Percentiles rank a stretch among this genome's conserved stretches.
Evolutionary conservation across 2,329 filamentous ascomycete species (phyloP).

Genomic region (Xylariomycetidae sp.): DNA sequence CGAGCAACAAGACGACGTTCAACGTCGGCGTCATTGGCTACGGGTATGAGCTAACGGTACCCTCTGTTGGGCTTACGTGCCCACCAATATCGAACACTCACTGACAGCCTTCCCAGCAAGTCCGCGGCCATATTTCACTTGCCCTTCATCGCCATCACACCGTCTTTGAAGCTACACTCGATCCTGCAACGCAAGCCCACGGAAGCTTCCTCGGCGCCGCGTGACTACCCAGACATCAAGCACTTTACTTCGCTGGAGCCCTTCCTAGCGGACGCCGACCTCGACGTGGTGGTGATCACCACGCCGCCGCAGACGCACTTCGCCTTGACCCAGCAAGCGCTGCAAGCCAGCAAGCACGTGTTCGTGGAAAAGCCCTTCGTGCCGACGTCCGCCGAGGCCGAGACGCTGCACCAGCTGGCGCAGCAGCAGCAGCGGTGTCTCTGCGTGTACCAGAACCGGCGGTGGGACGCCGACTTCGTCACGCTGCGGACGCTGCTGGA

Average conservation of each 20-base stretch:
- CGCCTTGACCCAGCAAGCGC: slow-evolving; percentile 54
- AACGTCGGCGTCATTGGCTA: slow-evolving; percentile 48
- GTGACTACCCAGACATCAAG: slow-evolving; percentile 60
- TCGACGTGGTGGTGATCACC: slow-evolving; percentile 66
- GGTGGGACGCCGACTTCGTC: slow-evolving; percentile 73
- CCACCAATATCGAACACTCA: slow-evolving; percentile 7
- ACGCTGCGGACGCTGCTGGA: slow-evolving; percentile 59
- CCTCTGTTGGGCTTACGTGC: too few species aligned
- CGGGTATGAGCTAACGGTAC: slow-evolving; percentile 38
- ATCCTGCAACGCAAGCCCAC: slow-evolving; percentile 70
- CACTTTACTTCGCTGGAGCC: slow-evolving; percentile 57
- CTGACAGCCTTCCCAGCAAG: slow-evolving; percentile 30
- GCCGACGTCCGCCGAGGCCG: slow-evolving; percentile 62
- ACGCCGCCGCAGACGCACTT: slow-evolving; percentile 70
- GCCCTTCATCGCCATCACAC: slow-evolving; percentile 62
- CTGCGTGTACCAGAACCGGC: slow-evolving; percentile 70
- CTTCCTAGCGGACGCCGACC: slow-evolving; percentile 56
- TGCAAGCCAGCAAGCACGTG: slow-evolving; percentile 69
- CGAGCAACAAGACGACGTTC: slow-evolving; percentile 37
- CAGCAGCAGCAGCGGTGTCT: slow-evolving; percentile 45
- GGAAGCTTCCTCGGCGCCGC: slow-evolving; percentile 57
- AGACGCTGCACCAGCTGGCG: slow-evolving; percentile 52
- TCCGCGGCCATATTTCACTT: slow-evolving; percentile 80
- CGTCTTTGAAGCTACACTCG: slow-evolving; percentile 62
- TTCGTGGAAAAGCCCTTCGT: slow-evolving; percentile 81